phyloP scores from a whole-genome alignment of 208 protist genomes.

The Leishmania major region DNA sequence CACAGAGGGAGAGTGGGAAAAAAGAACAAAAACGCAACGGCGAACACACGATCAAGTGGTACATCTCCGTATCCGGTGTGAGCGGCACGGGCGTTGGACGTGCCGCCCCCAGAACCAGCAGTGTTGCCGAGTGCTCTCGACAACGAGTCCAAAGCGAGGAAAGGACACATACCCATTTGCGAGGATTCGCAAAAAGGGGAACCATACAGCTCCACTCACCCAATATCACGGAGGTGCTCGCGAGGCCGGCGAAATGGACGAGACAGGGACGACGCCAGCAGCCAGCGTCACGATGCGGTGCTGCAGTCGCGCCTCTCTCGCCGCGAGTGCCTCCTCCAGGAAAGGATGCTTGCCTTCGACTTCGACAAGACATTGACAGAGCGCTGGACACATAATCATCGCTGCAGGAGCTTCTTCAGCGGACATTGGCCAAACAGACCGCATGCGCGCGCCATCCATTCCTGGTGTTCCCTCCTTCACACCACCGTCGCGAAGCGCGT shows the following conservation, averaged over 20 bases:
- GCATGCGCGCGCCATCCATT: neutral
- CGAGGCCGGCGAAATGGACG: too few relatives aligned
- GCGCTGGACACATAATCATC: neutral
- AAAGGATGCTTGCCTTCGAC: neutral
- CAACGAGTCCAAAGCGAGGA: neutral
- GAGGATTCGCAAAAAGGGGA: neutral
- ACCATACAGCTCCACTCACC: neutral
- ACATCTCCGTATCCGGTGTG: too few relatives aligned
- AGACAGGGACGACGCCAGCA: neutral
- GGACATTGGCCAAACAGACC: neutral
- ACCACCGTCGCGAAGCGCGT: constrained; percentile 1
- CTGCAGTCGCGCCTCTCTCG: constrained; percentile 7
- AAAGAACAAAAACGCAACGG: neutral
- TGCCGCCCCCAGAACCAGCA: neutral
- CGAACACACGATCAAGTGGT: neutral
- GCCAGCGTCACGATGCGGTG: constrained; percentile 2
- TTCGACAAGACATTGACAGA: neutral
- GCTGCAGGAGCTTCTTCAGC: neutral
- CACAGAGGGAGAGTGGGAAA: neutral
- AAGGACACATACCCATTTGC: neutral
- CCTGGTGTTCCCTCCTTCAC: neutral
- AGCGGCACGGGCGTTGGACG: neutral
- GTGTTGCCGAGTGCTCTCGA: too few relatives aligned
- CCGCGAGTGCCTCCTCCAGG: constrained; percentile 16
- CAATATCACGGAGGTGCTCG: neutral